These are phyloP conservation scores for Cokeromyces recurvatus DNA, from an alignment of 371 early-diverging fungal genomes.

Conservation along the genomic window DNA sequence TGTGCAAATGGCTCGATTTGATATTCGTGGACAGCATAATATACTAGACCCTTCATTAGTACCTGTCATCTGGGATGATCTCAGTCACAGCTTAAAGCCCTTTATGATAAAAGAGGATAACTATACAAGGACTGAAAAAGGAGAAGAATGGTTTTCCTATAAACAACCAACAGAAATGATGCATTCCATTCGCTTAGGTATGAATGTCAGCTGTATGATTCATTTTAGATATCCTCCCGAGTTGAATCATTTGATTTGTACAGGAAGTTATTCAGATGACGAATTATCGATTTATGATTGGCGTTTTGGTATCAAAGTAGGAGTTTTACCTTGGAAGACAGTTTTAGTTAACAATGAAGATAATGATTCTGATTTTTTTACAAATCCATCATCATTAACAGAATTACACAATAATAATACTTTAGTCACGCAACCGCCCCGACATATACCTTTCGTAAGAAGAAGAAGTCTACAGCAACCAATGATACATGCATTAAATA, in stretches of 20 bases:
- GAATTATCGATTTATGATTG: slow-evolving; percentile 27
- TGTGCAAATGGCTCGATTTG: slow-evolving; percentile 18
- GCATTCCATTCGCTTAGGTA: slow-evolving; percentile 12
- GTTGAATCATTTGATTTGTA: slow-evolving; percentile 28
- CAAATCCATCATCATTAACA: too few species aligned
- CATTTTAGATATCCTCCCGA: slow-evolving; percentile 28
- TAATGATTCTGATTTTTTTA: too few species aligned
- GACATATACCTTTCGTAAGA: not conserved
- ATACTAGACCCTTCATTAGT: slow-evolving; percentile 19
- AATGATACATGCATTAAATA: too few species aligned
- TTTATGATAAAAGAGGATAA: too few species aligned
- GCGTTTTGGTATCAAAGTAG: slow-evolving; percentile 34
- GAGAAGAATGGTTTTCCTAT: too few species aligned
- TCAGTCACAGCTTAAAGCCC: not conserved
- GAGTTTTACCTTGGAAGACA: slow-evolving; percentile 30
- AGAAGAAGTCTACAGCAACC: too few species aligned
- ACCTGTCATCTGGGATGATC: slow-evolving; percentile 18
- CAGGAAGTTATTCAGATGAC: slow-evolving; percentile 25
- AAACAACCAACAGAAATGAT: slow-evolving; percentile 8
- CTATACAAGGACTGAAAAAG: too few species aligned
- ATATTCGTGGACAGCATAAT: slow-evolving; percentile 13
- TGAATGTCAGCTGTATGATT: slow-evolving; percentile 25
- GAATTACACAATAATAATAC: too few species aligned
- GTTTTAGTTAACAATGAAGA: too few species aligned
- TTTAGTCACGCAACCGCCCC: not conserved